phyloP scores from a whole-genome alignment of 2,329 filamentous ascomycete genomes.

The Paraphaeosphaeria sporulosa region DNA sequence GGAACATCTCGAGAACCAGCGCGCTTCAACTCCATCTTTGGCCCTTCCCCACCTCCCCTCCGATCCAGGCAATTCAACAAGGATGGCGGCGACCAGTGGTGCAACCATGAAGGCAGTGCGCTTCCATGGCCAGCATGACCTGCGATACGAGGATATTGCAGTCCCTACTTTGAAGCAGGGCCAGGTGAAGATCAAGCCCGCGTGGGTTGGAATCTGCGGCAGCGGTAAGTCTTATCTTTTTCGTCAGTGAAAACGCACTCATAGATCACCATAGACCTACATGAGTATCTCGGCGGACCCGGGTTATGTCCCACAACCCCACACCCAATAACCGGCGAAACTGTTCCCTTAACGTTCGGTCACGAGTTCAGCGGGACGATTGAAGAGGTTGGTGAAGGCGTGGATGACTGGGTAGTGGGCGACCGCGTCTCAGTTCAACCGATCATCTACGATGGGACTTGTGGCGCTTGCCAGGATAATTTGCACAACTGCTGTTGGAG shows the following conservation, averaged over 20 bases:
- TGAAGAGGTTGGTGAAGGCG: conserved; percentile 60
- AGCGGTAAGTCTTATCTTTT: conserved; percentile 33
- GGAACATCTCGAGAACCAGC: background rate
- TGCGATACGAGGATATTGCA: conserved; percentile 54
- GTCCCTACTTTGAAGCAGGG: conserved; percentile 50
- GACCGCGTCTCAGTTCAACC: conserved; percentile 60
- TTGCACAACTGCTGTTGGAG: conserved; percentile 63
- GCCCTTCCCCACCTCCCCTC: background rate
- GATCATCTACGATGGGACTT: conserved; percentile 63
- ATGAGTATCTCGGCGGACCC: conserved; percentile 59
- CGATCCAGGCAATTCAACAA: conserved; percentile 5
- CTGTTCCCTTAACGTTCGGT: conserved; percentile 60
- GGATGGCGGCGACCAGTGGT: conserved; percentile 24
- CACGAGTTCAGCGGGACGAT: conserved; percentile 62
- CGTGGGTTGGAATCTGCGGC: conserved; percentile 54
- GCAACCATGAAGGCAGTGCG: conserved; percentile 56
- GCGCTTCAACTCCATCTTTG: background rate
- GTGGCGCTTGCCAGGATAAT: conserved; percentile 60
- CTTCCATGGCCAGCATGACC: conserved; percentile 54
- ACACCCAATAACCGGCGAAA: conserved; percentile 63
- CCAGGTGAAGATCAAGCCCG: conserved; percentile 53
- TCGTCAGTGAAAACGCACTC: conserved; percentile 1
- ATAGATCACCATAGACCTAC: conserved; percentile 46
- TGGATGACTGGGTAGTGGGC: conserved; percentile 57
- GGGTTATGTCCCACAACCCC: conserved; percentile 60